These are phyloP conservation scores for Monosporascus sp. DNA, from an alignment of 2,329 filamentous ascomycete species.

Conservation along the genomic window DNA sequence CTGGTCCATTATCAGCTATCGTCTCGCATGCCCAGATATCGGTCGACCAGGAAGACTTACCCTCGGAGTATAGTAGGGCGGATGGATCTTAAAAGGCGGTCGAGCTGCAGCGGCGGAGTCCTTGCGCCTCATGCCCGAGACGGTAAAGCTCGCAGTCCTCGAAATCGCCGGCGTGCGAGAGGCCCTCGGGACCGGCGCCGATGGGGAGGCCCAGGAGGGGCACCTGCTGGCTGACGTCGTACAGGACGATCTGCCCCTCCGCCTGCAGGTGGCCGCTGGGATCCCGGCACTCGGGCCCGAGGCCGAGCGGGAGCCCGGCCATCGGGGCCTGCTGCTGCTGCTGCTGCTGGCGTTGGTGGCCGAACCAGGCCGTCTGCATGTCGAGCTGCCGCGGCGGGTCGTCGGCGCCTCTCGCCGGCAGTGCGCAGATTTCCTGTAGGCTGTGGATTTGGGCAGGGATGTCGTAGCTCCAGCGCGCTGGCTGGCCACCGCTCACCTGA, in stretches of 20 bases:
- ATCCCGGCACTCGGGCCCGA: background rate
- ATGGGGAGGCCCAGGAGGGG: slow-evolving; percentile 33
- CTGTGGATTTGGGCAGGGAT: background rate
- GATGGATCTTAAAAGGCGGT: background rate
- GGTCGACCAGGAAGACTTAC: too few relatives aligned
- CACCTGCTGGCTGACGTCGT: background rate
- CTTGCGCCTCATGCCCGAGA: background rate
- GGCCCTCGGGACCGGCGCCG: slow-evolving; percentile 37
- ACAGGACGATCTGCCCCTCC: background rate
- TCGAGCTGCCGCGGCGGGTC: slow-evolving; percentile 9
- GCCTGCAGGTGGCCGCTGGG: background rate
- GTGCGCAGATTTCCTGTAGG: slow-evolving; percentile 1
- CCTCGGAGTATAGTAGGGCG: background rate
- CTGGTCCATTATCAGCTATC: too few relatives aligned
- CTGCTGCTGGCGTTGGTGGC: background rate
- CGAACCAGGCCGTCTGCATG: slow-evolving; percentile 13
- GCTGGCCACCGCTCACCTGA: background rate
- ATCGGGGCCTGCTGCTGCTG: background rate
- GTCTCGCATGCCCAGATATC: too few relatives aligned
- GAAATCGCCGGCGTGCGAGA: slow-evolving; percentile 28
- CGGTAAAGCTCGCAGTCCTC: slow-evolving; percentile 19
- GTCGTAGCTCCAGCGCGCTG: slow-evolving; percentile 9
- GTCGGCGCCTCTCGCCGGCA: background rate
- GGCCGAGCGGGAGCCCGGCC: background rate
- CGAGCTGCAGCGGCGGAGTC: background rate